Base-by-base conservation (phyloP, 495 filamentous ascomycete genomes). In the Opeltia flavorubescens region DNA sequence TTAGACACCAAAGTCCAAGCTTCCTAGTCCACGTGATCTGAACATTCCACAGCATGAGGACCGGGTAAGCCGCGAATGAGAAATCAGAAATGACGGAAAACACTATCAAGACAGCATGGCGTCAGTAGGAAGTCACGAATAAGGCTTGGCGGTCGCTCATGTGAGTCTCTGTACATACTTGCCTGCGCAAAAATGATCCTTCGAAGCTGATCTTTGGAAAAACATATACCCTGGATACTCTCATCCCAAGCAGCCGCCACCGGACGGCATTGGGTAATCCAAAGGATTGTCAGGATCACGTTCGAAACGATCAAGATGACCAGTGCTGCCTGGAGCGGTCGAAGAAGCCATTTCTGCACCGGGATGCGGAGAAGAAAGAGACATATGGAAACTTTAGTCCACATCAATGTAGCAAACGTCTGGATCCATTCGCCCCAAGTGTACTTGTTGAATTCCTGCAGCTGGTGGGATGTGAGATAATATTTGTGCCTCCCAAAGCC, bases 341-440 rank as follows among this genome's bases (percentile, higher is more conserved):
- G 27, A 15, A 15, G 6, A 17, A 40, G 36, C 13, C 8, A 15
- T 41, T 47, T 48, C 28, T 34, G 49, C 33, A 47, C 30, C 26
- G 48, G 47, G 11, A 56, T 27, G 9, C 54, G 54, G 35, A 56
- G 47, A 11, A 56, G 33, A 36, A 56, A 54, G 17, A 56, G 54
- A 31, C 54, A 54, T 21, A 54, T 56, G 17, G 54, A 54, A 11
- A 54, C 42, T 26, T 54, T 56, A 17, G 54, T 54, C 54, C 51
- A 56, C 51, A 56, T 54, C 18, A 56, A 48, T 5, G 51, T 56
- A 12, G 48, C 51, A 30, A 56, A 54, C 7, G 54, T 56, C 31
- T 56, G 51, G 20, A 56, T 44, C 54, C 51, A 56, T 49, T 56
- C 54, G 15, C 54, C 54, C 7, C 47, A 56, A 8, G 54, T 56